phyloP scores from a whole-genome alignment of 148 eudicot species.

The Rhododendron mucronatum region DNA sequence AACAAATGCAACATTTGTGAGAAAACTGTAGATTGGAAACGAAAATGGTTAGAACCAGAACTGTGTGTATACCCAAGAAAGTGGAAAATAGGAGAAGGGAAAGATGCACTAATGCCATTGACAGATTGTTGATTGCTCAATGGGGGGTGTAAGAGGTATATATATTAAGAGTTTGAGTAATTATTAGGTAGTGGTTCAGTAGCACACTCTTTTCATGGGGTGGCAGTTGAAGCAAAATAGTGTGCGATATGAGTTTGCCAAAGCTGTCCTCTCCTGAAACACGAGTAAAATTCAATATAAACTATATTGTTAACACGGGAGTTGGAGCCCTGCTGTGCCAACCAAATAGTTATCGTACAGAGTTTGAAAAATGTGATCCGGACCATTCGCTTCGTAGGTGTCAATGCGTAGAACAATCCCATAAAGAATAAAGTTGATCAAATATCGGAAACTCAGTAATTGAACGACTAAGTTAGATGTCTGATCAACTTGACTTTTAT shows the following conservation, averaged over 20 bases:
- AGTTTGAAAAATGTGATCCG: background rate
- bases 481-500: background rate
- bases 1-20: background rate
- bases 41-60: background rate
- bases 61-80: background rate
- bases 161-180: background rate
- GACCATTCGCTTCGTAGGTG: background rate
- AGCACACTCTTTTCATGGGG: background rate
- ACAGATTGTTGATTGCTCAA: background rate
- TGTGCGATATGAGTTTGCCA: background rate
- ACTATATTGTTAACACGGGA: background rate
- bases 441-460: background rate
- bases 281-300: background rate
- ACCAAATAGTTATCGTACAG: background rate
- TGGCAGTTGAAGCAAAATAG: background rate
- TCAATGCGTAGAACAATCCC: background rate
- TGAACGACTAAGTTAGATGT: background rate
- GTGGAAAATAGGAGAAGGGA: background rate
- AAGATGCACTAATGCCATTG: slow-evolving; percentile 5
- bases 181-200: background rate
- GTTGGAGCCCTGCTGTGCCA: background rate
- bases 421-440: background rate
- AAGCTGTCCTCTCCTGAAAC: background rate
- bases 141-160: background rate
- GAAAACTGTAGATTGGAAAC: background rate